phyloP scores from a whole-genome alignment of 768 basidiomycete species.

The Boletus barrowsii region DNA sequence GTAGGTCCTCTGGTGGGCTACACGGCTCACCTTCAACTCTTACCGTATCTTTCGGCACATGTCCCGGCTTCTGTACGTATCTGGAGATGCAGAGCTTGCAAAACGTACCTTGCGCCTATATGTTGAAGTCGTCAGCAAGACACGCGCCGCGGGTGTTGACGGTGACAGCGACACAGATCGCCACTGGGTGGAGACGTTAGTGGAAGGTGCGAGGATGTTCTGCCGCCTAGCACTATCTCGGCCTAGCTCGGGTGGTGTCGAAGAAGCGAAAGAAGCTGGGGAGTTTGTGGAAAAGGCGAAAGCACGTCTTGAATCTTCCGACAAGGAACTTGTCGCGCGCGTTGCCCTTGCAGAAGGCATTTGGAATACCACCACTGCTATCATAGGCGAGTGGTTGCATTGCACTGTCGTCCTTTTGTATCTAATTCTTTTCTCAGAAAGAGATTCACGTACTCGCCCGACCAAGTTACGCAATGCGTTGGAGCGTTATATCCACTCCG shows the following conservation, averaged over 20 bases:
- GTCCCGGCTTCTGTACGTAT: conserved; percentile 64
- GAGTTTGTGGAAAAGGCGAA: conserved; percentile 59
- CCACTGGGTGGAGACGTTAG: conserved; percentile 73
- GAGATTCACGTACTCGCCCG: conserved; percentile 60
- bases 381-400: conserved; percentile 49
- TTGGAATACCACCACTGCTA: conserved; percentile 64
- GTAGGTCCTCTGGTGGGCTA: conserved; percentile 92
- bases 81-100: conserved; percentile 59
- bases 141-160: conserved; percentile 51
- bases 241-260: conserved; percentile 41
- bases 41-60: conserved; percentile 83
- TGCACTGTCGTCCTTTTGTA: not conserved
- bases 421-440: conserved; percentile 43
- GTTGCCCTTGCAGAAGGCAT: conserved; percentile 72
- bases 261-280: conserved; percentile 62
- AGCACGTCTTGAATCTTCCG: conserved; percentile 45
- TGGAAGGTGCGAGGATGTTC: conserved; percentile 76
- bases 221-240: conserved; percentile 48
- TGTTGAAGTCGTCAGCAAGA: conserved; percentile 79
- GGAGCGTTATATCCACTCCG: conserved; percentile 45
- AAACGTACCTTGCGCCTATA: conserved; percentile 79
- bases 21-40: conserved; percentile 90
- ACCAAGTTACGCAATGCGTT: conserved; percentile 58
- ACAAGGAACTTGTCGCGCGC: conserved; percentile 54
- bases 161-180: conserved; percentile 60